phyloP scores from a whole-genome alignment of 23 red algal species.

The Cyanidium caldarium region DNA sequence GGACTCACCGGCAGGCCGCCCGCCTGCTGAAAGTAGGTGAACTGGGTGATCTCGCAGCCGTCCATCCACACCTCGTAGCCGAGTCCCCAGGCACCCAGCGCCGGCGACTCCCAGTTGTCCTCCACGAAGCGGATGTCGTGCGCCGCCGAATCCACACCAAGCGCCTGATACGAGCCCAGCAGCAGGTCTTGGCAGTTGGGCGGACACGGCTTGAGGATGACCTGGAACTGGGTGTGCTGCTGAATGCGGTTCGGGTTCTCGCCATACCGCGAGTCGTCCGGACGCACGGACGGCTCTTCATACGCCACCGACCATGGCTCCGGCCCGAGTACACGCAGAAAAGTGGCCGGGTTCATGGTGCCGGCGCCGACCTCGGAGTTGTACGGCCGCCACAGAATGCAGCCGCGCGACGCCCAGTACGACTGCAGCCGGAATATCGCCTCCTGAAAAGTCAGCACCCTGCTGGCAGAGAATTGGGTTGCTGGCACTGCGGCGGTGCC shows the following conservation, averaged over 20 bases:
- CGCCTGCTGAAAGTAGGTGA: slow-evolving; percentile 97
- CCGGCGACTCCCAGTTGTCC: slow-evolving; percentile 97
- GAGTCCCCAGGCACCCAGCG: slow-evolving; percentile 95
- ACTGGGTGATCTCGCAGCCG: slow-evolving; percentile 97
- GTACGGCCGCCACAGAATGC: slow-evolving; percentile 82
- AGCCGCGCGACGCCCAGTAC: slow-evolving; percentile 74
- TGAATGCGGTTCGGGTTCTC: slow-evolving; percentile 94
- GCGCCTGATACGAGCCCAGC: slow-evolving; percentile 62
- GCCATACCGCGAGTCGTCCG: slow-evolving; percentile 94
- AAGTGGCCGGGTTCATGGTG: slow-evolving; percentile 98
- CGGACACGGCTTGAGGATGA: slow-evolving; percentile 89
- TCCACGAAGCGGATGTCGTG: slow-evolving; percentile 98
- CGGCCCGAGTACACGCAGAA: slow-evolving; percentile 82
- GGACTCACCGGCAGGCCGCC: slow-evolving; percentile 59
- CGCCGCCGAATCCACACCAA: slow-evolving; percentile 69
- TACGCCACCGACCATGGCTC: slow-evolving; percentile 95
- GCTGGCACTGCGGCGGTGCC: no score
- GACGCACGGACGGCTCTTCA: slow-evolving; percentile 88
- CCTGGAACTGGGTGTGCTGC: slow-evolving; percentile 98
- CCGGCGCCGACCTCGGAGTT: slow-evolving; percentile 93
- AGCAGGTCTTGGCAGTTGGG: slow-evolving; percentile 78
- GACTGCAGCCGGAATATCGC: slow-evolving; percentile 54
- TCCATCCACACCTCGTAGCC: slow-evolving; percentile 99
- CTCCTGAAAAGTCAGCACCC: slow-evolving; percentile 57
- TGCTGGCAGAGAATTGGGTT: no score